Evolutionary conservation across 1,284 basidiomycete species (phyloP), one percentile per base, ranked within the genome.

Genomic region (Entoloma clypeatum): DNA sequence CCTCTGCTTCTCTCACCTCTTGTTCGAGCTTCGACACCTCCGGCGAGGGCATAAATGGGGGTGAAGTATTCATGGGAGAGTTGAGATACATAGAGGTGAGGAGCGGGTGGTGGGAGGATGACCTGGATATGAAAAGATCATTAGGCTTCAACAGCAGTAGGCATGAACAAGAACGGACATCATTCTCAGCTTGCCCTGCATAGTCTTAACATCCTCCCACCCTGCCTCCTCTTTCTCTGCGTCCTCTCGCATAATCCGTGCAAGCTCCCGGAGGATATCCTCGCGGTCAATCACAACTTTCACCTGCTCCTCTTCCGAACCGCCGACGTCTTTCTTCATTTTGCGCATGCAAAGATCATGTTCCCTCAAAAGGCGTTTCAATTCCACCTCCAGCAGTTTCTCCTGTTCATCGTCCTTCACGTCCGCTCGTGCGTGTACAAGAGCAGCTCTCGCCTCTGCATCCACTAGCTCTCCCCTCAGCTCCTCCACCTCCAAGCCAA

Each of bases 401-500:
- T 4, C 30, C 39, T 23, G 32, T 11, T 19, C 1, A n/a, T n/a
- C 11, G 13, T 19, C 21, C 9, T 41, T 25, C 13, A 14, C 31
- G 7, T 11, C 14, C 7, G 25, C n/a, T n/a, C 26, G 30, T n/a
- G 28, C 18, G 7, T 2, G 28, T 17, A 21, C 13, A 14, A 32
- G 8, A n/a, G 36, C 14, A 4, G 4, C 31, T 9, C 27, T 27
- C 9, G 17, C 21, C 23, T 43, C 36, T 5, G 35, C 33, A 17
- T 31, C 9, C n/a, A 26, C 29, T 10, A 36, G 30, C 28, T 48
- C 42, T 5, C 50, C 48, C 8, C 44, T 33, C 11, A 64, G 48
- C 10, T 57, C 60, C 14, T 58, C 57, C 13, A 64, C 37, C 36
- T 67, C 63, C 41, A 62, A 59, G 4, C 45, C 54, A 19, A 63